phyloP scores from a whole-genome alignment of 257 asterid genomes.

The Echium plantagineum region DNA sequence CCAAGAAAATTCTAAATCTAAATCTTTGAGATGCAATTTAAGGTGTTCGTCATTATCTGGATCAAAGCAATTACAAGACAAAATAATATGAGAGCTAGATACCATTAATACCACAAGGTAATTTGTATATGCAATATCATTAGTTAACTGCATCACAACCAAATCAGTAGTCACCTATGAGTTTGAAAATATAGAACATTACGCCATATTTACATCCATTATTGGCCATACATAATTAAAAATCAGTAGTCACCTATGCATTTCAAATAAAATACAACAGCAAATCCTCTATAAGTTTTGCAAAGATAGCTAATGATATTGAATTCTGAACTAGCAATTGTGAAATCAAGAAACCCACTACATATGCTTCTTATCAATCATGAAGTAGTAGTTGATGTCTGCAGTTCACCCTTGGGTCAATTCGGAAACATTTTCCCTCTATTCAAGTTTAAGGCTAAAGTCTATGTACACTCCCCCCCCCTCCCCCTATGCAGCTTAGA shows the following conservation, averaged over 20 bases:
- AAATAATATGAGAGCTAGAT: slow-evolving; percentile 1
- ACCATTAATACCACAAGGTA: slow-evolving; percentile 1
- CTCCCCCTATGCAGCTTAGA: no score
- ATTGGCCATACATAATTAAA: no score
- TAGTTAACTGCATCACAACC: background rate
- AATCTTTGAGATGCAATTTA: slow-evolving; percentile 68
- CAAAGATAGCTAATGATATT: no score
- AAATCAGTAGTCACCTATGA: background rate
- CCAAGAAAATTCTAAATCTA: slow-evolving; percentile 80
- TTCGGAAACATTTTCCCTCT: no score
- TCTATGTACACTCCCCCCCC: no score
- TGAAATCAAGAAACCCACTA: background rate
- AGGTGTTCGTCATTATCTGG: slow-evolving; percentile 64
- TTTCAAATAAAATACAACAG: no score
- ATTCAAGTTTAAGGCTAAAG: no score
- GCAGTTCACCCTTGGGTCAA: no score
- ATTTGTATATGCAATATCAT: background rate
- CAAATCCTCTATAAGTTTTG: no score
- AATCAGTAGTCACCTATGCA: background rate
- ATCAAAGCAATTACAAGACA: slow-evolving; percentile 10
- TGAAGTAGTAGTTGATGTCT: no score
- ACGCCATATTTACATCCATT: background rate
- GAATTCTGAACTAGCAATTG: background rate
- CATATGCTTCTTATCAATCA: no score
- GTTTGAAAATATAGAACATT: background rate